phyloP scores from a whole-genome alignment of 345 rosid genomes.

The Durio zibethinus region DNA sequence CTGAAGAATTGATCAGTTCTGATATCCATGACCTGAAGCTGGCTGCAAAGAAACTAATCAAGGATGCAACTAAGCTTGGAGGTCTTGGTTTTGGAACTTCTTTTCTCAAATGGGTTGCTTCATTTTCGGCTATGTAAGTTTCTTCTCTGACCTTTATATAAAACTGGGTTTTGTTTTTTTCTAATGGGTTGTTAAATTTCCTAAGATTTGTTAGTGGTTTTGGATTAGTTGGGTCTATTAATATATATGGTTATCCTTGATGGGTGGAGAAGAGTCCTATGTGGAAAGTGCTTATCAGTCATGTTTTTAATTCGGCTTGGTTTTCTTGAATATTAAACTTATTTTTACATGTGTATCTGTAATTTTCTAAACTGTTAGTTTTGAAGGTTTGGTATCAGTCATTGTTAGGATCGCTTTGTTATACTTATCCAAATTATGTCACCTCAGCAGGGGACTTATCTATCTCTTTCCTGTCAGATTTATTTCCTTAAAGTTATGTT shows the following conservation, averaged over 20 bases:
- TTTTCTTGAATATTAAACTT: neutral
- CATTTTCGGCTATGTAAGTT: slow-evolving; percentile 75
- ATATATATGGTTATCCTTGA: no score
- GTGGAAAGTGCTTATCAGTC: neutral
- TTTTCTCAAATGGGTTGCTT: slow-evolving; percentile 85
- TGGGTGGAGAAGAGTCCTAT: neutral
- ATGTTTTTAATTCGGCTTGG: no score
- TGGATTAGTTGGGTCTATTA: neutral
- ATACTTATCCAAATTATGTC: neutral
- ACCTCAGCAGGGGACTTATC: neutral
- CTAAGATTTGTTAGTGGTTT: neutral
- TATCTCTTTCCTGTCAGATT: neutral
- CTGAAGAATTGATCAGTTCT: slow-evolving; percentile 42
- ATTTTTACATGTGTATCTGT: neutral
- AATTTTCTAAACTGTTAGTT: neutral
- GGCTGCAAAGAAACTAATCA: slow-evolving; percentile 55
- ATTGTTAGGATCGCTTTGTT: neutral
- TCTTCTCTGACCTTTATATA: neutral
- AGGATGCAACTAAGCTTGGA: slow-evolving; percentile 54
- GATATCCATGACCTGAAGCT: slow-evolving; percentile 58
- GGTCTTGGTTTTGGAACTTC: slow-evolving; percentile 77
- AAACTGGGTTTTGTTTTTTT: neutral
- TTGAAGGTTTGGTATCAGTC: neutral
- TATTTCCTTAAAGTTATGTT: neutral
- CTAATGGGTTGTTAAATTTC: neutral